Evolutionary conservation across 768 basidiomycete species (phyloP), one percentile per base, ranked within the genome.

Genomic region (Pholiota conissans): DNA sequence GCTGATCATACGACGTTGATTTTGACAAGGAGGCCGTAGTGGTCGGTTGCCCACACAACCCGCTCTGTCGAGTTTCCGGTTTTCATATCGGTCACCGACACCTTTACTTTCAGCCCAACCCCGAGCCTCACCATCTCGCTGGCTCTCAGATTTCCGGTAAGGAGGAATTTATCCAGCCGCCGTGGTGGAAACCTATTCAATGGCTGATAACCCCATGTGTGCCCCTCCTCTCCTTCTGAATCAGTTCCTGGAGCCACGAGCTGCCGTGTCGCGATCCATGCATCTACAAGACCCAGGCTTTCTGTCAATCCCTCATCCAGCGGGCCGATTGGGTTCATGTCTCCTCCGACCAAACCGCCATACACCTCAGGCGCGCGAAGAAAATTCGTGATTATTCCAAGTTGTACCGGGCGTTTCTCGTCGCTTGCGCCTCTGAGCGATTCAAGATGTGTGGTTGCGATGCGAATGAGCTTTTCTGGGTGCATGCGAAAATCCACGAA

Each of bases 241-340:
- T 11, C 5, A 6, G 24, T 1, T 30, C n/a, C 39, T 47, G 48
- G 30, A 40, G 49, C 5, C 30, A 10, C 8, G 20, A 2, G 2
- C 11, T 45, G n/a, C 5, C 42, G 42, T 11, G 42, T 45, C 6
- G 42, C 26, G 4, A 39, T 26, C 63, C 63, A 64, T 8, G 56
- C 61, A 49, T 64, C 63, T n/a, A 28, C 10, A 18, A 64, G 48
- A 13, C 58, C 60, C n/a, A 64, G 28, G 5, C 42, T 35, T n/a
- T 9, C 29, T n/a, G 63, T 58, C 16, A 58, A 28, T 37, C 20
- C 45, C 13, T 18, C 51, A 32, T 64, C 63, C 14, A 54, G 27
- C 5, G 63, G 63, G 24, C 60, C 63, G 5, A 64, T 64, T 11
- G 63, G 60, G 46, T 64, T 64, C 63, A 64, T 64, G 40, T 64